Conservation (phyloP, 768 basidiomycete genomes). For the Cytidiella melzeri region DNA sequence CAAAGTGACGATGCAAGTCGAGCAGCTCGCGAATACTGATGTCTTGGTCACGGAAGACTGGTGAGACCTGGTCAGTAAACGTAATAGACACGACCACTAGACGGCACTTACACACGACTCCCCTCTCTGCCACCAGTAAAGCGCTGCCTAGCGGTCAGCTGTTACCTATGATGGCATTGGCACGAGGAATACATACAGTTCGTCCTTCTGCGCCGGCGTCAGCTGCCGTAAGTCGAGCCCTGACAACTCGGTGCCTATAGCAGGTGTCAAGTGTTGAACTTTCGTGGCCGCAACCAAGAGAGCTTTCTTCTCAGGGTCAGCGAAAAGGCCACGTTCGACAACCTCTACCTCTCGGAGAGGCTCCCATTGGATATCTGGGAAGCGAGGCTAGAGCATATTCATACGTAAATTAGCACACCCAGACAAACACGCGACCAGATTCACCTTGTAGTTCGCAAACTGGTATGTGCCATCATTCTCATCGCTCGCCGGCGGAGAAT, state of each 20-base stretch:
- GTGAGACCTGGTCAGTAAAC: background rate
- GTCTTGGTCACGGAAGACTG: slow-evolving; percentile 74
- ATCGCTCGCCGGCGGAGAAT: slow-evolving; percentile 49
- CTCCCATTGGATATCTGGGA: slow-evolving; percentile 59
- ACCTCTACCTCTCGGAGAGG: slow-evolving; percentile 55
- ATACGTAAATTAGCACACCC: background rate
- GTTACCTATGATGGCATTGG: background rate
- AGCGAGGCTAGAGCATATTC: slow-evolving; percentile 44
- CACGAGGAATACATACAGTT: slow-evolving; percentile 44
- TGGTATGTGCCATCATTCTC: slow-evolving; percentile 46
- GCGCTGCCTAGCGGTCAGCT: slow-evolving; percentile 38
- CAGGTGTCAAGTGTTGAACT: slow-evolving; percentile 61
- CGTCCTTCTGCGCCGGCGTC: slow-evolving; percentile 65
- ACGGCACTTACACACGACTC: slow-evolving; percentile 59
- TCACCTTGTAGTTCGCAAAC: slow-evolving; percentile 55
- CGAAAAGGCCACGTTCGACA: slow-evolving; percentile 58
- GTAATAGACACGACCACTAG: background rate
- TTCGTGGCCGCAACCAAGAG: slow-evolving; percentile 60
- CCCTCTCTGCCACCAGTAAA: slow-evolving; percentile 67
- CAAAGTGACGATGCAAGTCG: slow-evolving; percentile 65
- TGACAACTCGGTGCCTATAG: slow-evolving; percentile 68
- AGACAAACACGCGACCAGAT: slow-evolving; percentile 1
- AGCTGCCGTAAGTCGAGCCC: slow-evolving; percentile 73
- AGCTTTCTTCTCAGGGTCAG: slow-evolving; percentile 63
- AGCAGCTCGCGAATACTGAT: slow-evolving; percentile 63